These are phyloP conservation scores for Kalanchoe fedtschenkoi DNA, from an alignment of 164 flowering plant genomes.

Conservation along the genomic window DNA sequence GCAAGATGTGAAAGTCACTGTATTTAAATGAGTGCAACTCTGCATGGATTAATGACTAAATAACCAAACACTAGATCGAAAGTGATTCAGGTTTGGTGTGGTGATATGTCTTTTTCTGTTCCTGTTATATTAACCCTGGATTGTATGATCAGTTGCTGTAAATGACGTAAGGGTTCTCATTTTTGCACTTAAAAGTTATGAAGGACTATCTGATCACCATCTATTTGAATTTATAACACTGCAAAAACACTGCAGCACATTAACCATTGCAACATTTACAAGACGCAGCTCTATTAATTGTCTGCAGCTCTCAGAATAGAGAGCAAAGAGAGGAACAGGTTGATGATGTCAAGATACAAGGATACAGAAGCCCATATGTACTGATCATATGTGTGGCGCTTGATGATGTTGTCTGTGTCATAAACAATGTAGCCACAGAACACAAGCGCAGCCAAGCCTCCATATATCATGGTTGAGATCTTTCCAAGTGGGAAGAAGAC, in stretches of 20 bases:
- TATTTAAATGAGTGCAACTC: too few species aligned
- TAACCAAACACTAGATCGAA: too few species aligned
- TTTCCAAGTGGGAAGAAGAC: conserved; percentile 66
- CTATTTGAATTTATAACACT: not conserved
- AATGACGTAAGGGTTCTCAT: not conserved
- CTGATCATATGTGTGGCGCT: conserved; percentile 73
- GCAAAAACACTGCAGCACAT: not conserved
- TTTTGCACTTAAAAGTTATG: not conserved
- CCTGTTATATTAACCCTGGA: too few species aligned
- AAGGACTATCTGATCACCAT: not conserved
- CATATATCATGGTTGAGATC: conserved; percentile 60
- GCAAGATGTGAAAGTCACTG: not conserved
- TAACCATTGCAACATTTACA: not conserved
- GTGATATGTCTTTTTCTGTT: too few species aligned
- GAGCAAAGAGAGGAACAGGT: conserved; percentile 63
- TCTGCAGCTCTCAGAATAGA: conserved; percentile 62
- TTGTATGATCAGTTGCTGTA: not conserved
- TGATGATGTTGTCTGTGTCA: conserved; percentile 89
- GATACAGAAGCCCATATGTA: conserved; percentile 86
- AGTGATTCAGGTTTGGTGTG: too few species aligned
- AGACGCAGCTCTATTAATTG: not conserved
- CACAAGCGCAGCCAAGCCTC: conserved; percentile 57
- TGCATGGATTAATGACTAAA: too few species aligned
- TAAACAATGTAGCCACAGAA: conserved; percentile 83
- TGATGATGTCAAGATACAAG: conserved; percentile 71